Base-by-base conservation (phyloP, 129 eudicot species). In the Deinandra increscens region DNA sequence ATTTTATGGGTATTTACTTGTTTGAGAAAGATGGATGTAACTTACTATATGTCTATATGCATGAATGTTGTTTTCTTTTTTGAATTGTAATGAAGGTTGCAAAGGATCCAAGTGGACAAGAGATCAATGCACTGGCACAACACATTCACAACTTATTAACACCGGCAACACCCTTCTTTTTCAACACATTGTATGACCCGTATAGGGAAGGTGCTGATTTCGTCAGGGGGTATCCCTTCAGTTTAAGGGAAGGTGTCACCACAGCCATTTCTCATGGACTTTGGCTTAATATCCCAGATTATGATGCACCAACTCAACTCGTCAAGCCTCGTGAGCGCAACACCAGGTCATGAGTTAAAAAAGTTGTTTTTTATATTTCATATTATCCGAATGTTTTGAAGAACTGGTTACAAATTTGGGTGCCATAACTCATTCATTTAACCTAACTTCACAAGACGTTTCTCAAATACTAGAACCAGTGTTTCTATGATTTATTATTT, bases 271-370 rank as follows among this genome's bases (percentile, higher is more conserved):
- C 96, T 48, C 96, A 88, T 77, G 96, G 91, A 1, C 91, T 88
- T 73, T 88, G 95, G 95, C 88, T 87, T 63, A 87, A 87, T 83
- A 87, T 87, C 69, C 95, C 95, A 1, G 95, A 87, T 60, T 87
- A 87, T 10, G 90, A 87, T 70, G 93, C 93, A 49, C 93, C 88
- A 10, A 86, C 93, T 55, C 93, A 86, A 73, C 89, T 87, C 31
- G 95, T 87, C 75, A 87, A 87, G 75, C 90, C 95, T 41, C 85
- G 60, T 37, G 95, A 87, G 68, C 83, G 95, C 72, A 87, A 87
- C 81, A 84, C 81, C 22, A 84, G 95, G 90, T 81, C 20, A n/a
- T 13, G 8, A 10, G 31, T 1, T 26, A 26, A 26, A 3, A 3
- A 26, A 26, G 1, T 26, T 26, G 31, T 26, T 65, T 9, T 13